Conservation (phyloP, 1,139 yeast genomes). For the Kodamaea arcana region DNA sequence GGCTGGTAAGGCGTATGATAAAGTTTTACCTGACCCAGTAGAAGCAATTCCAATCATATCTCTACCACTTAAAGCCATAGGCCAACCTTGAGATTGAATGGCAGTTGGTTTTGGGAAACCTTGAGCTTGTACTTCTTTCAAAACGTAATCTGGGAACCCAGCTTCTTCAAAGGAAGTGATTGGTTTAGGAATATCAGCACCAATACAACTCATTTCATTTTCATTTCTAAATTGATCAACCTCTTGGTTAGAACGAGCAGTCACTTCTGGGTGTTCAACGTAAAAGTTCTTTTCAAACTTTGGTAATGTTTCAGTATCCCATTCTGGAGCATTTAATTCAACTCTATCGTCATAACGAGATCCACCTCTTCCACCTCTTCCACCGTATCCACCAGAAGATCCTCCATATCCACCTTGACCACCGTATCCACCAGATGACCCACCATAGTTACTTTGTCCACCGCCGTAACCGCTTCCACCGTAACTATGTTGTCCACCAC, state of each 20-base stretch:
- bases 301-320: slow-evolving; percentile 76
- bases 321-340: slow-evolving; percentile 64
- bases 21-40: slow-evolving; percentile 98
- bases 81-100: slow-evolving; percentile 99
- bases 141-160: slow-evolving; percentile 92
- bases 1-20: slow-evolving; percentile 93
- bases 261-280: slow-evolving; percentile 75
- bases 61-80: slow-evolving; percentile 98
- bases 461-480: slow-evolving; percentile 25
- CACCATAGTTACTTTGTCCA: slow-evolving; percentile 23
- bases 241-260: slow-evolving; percentile 70
- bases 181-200: slow-evolving; percentile 90
- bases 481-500: slow-evolving; percentile 26
- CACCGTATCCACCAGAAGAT: slow-evolving; percentile 38
- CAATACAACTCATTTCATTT: slow-evolving; percentile 80
- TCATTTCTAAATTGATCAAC: slow-evolving; percentile 71
- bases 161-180: slow-evolving; percentile 91
- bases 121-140: slow-evolving; percentile 82
- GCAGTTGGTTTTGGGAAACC: slow-evolving; percentile 95
- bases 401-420: slow-evolving; percentile 27
- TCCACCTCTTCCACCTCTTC: slow-evolving; percentile 22
- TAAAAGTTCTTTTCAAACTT: slow-evolving; percentile 94
- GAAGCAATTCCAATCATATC: slow-evolving; percentile 99
- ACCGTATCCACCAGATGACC: slow-evolving; percentile 24
- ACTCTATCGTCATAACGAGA: slow-evolving; percentile 41